These are phyloP conservation scores for Cytospora paraplurivora DNA, from an alignment of 2,329 filamentous ascomycete species.

Conservation along the genomic window DNA sequence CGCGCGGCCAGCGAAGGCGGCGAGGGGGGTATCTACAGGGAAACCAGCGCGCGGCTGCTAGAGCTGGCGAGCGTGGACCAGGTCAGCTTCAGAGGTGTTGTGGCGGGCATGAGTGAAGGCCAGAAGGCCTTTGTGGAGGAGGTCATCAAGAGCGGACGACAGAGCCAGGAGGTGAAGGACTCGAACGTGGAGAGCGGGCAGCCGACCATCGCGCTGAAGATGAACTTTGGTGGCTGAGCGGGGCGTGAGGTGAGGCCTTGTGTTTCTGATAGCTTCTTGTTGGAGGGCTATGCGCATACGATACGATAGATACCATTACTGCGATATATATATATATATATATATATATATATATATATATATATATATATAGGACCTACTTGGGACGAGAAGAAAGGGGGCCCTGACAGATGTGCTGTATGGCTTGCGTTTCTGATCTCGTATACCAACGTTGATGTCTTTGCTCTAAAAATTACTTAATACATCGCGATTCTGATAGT, in stretches of 20 bases:
- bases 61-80: conserved; percentile 81
- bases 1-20: conserved; percentile 68
- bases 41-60: conserved; percentile 75
- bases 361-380: not conserved
- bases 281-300: not conserved
- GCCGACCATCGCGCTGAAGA: conserved; percentile 90
- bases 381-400: conserved; percentile 1
- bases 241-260: conserved; percentile 26
- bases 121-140: conserved; percentile 80
- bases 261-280: not conserved
- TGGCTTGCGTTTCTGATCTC: not conserved
- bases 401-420: not conserved
- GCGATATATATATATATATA: conserved; percentile 3
- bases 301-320: not conserved
- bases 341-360: conserved; percentile 10
- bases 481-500: no score
- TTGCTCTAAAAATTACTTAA: not conserved
- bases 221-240: conserved; percentile 69
- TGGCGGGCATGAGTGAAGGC: conserved; percentile 68
- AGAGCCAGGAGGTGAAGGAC: conserved; percentile 45
- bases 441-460: not conserved
- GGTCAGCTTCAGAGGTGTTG: conserved; percentile 70
- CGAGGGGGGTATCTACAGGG: conserved; percentile 59
- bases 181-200: conserved; percentile 51
- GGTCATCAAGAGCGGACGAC: conserved; percentile 69